Percentiles rank a stretch among this genome's conserved stretches.
Conservation (phyloP, 192 early-diverging fungal genomes). For the Diversispora eburnea region DNA sequence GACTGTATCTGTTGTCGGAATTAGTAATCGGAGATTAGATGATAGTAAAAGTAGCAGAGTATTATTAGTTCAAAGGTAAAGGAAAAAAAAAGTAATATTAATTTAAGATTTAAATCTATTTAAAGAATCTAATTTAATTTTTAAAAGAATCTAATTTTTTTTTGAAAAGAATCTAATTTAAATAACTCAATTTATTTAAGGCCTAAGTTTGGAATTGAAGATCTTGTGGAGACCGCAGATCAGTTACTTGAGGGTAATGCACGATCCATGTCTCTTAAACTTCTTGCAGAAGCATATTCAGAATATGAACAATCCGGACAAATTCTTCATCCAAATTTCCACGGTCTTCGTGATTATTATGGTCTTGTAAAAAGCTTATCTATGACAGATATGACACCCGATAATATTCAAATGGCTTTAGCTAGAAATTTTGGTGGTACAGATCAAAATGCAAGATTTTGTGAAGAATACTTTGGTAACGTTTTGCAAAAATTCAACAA, state of each 20-base stretch:
- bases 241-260: background rate
- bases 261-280: background rate
- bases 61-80: constrained; percentile 6
- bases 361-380: background rate
- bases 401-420: constrained; percentile 18
- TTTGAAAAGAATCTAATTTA: no score
- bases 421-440: constrained; percentile 29
- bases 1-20: background rate
- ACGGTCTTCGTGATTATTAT: constrained; percentile 24
- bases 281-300: background rate
- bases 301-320: background rate
- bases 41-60: constrained; percentile 6
- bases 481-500: background rate
- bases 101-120: no score
- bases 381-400: background rate
- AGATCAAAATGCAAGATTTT: background rate
- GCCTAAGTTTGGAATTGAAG: background rate
- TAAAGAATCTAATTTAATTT: no score
- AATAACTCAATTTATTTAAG: background rate
- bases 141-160: no score
- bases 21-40: background rate
- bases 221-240: background rate
- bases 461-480: background rate
- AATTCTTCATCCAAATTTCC: constrained; percentile 18
- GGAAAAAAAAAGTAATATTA: no score